These are phyloP conservation scores for Allium fistulosum DNA, from an alignment of 106 monocot genomes.

Conservation along the genomic window DNA sequence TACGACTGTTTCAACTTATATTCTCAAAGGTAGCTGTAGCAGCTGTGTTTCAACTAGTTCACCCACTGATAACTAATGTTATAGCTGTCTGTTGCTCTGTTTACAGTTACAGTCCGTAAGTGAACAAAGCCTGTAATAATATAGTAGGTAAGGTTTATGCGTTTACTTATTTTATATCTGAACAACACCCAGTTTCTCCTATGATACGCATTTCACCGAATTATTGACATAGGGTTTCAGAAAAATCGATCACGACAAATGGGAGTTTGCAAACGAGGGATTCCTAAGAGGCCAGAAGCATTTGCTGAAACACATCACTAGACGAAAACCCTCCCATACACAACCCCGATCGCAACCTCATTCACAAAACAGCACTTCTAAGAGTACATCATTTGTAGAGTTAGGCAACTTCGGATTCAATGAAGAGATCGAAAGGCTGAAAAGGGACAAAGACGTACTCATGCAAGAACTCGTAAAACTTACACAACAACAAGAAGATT, in stretches of 20 bases:
- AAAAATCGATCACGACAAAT: constrained; percentile 31
- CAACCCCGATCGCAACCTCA: constrained; percentile 21
- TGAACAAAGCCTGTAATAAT: not conserved
- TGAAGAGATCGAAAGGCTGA: constrained; percentile 43
- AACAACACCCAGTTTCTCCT: not conserved
- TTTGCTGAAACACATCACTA: constrained; percentile 23
- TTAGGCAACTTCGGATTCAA: constrained; percentile 38
- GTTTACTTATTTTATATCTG: not conserved
- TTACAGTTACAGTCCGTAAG: not conserved
- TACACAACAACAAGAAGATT: constrained; percentile 35
- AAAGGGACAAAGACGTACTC: constrained; percentile 37
- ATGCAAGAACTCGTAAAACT: constrained; percentile 37
- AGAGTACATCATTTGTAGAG: constrained; percentile 22
- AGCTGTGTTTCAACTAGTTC: constrained; percentile 3
- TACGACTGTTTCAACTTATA: too few relatives aligned
- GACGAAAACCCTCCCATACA: constrained; percentile 35
- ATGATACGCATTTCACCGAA: not conserved
- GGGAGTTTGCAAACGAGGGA: constrained; percentile 37
- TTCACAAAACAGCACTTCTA: constrained; percentile 16
- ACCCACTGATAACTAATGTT: not conserved
- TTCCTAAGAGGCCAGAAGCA: constrained; percentile 29
- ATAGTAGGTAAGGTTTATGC: too few relatives aligned
- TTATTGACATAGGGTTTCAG: constrained; percentile 23
- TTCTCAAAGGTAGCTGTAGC: too few relatives aligned
- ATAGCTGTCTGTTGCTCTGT: not conserved